A percentile compares a stretch with the other conserved stretches of the same genome.
phyloP scores from a whole-genome alignment of 2,329 filamentous ascomycete species.

The Neonectria magnoliae region DNA sequence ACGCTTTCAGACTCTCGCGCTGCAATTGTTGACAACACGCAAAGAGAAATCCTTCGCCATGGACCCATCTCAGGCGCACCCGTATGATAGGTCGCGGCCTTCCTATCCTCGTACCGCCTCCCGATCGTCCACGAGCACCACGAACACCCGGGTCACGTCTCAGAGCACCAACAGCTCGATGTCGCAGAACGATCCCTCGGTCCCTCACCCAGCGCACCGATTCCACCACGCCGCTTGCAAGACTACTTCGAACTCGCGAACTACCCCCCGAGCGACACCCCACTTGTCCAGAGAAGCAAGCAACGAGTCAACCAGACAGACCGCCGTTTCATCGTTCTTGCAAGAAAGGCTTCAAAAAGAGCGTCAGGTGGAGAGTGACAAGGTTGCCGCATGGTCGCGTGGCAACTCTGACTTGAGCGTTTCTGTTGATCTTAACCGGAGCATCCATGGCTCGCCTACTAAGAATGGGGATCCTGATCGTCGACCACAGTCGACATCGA shows the following conservation, averaged over 20 bases:
- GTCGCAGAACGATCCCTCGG: conserved; percentile 51
- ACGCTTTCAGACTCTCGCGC: not conserved
- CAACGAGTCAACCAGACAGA: conserved; percentile 53
- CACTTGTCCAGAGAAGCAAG: conserved; percentile 55
- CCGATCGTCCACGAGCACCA: conserved; percentile 57
- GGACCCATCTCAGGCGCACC: conserved; percentile 42
- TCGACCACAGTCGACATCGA: conserved; percentile 55
- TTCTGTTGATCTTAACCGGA: conserved; percentile 51
- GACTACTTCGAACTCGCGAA: conserved; percentile 47
- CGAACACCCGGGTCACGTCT: conserved; percentile 52
- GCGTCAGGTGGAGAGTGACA: conserved; percentile 60
- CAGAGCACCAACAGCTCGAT: conserved; percentile 56
- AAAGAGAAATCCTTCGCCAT: conserved; percentile 36
- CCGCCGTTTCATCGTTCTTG: conserved; percentile 60
- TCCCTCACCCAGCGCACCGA: conserved; percentile 52
- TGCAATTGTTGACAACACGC: not conserved
- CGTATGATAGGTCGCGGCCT: conserved; percentile 43
- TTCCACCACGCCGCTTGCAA: conserved; percentile 53
- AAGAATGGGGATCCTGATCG: conserved; percentile 48
- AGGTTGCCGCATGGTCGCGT: conserved; percentile 47
- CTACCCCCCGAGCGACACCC: conserved; percentile 53
- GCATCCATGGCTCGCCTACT: conserved; percentile 52
- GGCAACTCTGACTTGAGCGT: conserved; percentile 51
- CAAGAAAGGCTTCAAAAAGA: conserved; percentile 66
- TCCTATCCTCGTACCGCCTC: conserved; percentile 56